Conservation (phyloP, 192 early-diverging fungal genomes). For the Oehlia diaphana region DNA sequence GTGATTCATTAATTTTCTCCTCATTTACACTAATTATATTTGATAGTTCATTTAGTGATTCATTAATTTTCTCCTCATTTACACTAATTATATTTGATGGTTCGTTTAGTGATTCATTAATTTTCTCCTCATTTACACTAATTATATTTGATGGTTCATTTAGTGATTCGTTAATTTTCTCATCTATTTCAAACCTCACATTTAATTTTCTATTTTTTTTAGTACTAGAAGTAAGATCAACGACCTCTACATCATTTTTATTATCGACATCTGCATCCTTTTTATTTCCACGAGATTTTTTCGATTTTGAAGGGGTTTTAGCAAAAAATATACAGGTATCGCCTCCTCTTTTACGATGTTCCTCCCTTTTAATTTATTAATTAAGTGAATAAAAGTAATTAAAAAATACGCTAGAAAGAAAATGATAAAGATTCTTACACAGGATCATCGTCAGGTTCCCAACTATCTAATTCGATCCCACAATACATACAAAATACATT, state of each 20-base stretch:
- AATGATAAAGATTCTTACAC: slow-evolving; percentile 17
- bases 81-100: background rate
- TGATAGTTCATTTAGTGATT: background rate
- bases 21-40: background rate
- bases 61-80: background rate
- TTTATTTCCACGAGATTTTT: slow-evolving; percentile 19
- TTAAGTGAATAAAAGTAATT: background rate
- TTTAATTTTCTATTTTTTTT: too few relatives aligned
- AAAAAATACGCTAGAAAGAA: background rate
- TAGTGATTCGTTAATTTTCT: background rate
- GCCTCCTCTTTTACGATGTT: slow-evolving; percentile 34
- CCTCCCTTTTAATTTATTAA: slow-evolving; percentile 10
- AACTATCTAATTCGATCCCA: slow-evolving; percentile 34
- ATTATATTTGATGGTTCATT: background rate
- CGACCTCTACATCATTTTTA: background rate
- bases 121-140: background rate
- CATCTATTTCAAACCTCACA: too few relatives aligned
- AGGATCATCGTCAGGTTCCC: slow-evolving; percentile 41
- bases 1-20: too few relatives aligned
- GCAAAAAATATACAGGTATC: slow-evolving; percentile 35
- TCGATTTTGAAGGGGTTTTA: slow-evolving; percentile 30
- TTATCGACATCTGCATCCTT: background rate
- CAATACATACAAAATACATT: slow-evolving; percentile 41
- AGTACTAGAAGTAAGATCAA: background rate
- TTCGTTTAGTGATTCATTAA: background rate